Conservation (phyloP, 768 basidiomycete species). For the Russula foetens region DNA sequence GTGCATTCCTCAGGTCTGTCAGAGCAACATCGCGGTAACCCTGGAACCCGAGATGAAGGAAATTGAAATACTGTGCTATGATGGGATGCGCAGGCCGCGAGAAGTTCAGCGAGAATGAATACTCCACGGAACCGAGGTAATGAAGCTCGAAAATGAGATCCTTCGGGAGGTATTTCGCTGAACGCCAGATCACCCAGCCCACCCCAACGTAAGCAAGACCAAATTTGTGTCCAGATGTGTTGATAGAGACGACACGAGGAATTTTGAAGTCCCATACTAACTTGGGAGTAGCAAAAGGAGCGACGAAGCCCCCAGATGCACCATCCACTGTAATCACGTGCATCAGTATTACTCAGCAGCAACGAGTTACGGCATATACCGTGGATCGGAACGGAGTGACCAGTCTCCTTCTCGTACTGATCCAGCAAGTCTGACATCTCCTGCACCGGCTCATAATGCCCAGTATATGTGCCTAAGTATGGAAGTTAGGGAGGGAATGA, state of each 20-base stretch:
- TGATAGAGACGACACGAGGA: slow-evolving; percentile 52
- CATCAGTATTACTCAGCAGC: not conserved
- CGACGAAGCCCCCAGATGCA: slow-evolving; percentile 55
- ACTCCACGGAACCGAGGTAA: slow-evolving; percentile 53
- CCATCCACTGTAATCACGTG: slow-evolving; percentile 36
- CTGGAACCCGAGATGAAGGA: slow-evolving; percentile 51
- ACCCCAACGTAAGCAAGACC: slow-evolving; percentile 48
- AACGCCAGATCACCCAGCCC: slow-evolving; percentile 62
- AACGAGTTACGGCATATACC: slow-evolving; percentile 6
- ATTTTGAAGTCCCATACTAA: slow-evolving; percentile 53
- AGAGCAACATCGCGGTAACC: slow-evolving; percentile 43
- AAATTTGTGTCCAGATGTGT: slow-evolving; percentile 54
- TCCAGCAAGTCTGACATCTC: slow-evolving; percentile 72
- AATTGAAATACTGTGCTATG: slow-evolving; percentile 56
- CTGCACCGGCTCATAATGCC: slow-evolving; percentile 71
- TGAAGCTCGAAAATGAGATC: slow-evolving; percentile 61
- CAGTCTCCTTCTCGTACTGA: slow-evolving; percentile 42
- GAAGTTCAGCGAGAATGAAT: slow-evolving; percentile 63
- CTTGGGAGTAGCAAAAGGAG: slow-evolving; percentile 50
- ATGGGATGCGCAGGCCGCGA: slow-evolving; percentile 55
- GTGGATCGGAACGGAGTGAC: slow-evolving; percentile 39
- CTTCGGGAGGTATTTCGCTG: slow-evolving; percentile 49
- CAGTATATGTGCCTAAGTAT: slow-evolving; percentile 37
- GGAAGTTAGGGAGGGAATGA: not conserved
- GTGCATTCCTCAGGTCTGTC: slow-evolving; percentile 48